A percentile compares a stretch with the other conserved stretches of the same genome.
These are phyloP conservation scores for Juglanconis juglandina DNA, from an alignment of 2,329 filamentous ascomycete genomes.

Conservation along the genomic window DNA sequence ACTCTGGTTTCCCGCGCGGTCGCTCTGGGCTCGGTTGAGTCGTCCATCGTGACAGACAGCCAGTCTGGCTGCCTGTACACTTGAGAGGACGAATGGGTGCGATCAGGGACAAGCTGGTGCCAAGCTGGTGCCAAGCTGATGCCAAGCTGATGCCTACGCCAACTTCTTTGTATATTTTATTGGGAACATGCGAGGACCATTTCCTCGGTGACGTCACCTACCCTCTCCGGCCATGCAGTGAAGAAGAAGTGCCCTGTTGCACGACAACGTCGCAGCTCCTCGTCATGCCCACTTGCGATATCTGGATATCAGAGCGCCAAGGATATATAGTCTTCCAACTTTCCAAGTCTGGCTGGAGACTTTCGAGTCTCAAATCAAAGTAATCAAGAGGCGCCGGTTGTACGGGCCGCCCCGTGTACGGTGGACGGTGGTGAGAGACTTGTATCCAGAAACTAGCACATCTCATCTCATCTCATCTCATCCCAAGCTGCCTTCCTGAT, in stretches of 20 bases:
- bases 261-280: not conserved
- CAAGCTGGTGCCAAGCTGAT: not conserved
- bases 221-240: no score
- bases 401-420: not conserved
- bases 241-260: not conserved
- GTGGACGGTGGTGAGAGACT: not conserved
- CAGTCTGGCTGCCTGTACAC: slow-evolving; percentile 16
- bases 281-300: not conserved
- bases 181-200: no score
- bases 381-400: not conserved
- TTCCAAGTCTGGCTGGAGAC: slow-evolving; percentile 2
- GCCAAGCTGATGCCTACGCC: not conserved
- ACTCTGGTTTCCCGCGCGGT: slow-evolving; percentile 11
- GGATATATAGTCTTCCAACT: not conserved
- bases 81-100: not conserved
- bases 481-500: no score
- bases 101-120: not conserved
- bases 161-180: not conserved
- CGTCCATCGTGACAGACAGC: slow-evolving; percentile 9
- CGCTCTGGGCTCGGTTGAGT: slow-evolving; percentile 10
- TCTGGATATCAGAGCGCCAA: not conserved
- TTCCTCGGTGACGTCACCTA: slow-evolving; percentile 9
- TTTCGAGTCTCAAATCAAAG: not conserved
- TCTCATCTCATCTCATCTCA: not conserved
- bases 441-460: not conserved